These are phyloP conservation scores for Serendipita indica DNA, from an alignment of 768 basidiomycete genomes.

Conservation along the genomic window DNA sequence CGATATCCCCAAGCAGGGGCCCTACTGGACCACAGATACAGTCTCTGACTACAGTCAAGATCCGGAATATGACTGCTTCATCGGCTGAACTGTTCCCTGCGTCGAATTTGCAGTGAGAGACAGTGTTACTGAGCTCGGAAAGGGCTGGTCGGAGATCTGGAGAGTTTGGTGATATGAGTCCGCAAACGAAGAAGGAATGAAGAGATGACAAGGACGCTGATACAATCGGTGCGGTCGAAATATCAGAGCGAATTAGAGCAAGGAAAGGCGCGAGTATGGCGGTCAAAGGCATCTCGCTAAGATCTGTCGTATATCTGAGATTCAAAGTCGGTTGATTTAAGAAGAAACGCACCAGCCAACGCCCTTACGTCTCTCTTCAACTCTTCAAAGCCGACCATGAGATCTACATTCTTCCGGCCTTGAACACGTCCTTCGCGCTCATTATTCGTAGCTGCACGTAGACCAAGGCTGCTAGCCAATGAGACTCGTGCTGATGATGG, in stretches of 20 bases:
- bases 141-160: constrained; percentile 49
- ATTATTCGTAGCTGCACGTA: constrained; percentile 25
- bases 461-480: constrained; percentile 58
- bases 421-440: constrained; percentile 31
- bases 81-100: constrained; percentile 95
- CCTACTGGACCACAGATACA: constrained; percentile 59
- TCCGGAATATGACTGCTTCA: constrained; percentile 85
- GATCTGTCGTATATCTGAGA: constrained; percentile 30
- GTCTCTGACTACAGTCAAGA: constrained; percentile 78
- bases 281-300: constrained; percentile 41
- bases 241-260: constrained; percentile 78
- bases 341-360: constrained; percentile 27
- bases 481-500: constrained; percentile 42
- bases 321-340: constrained; percentile 5
- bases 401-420: constrained; percentile 56
- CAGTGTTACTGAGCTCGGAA: constrained; percentile 69
- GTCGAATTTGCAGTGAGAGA: constrained; percentile 96
- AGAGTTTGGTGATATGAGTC: constrained; percentile 47
- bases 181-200: constrained; percentile 74
- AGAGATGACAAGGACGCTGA: constrained; percentile 82
- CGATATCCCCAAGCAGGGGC: constrained; percentile 68
- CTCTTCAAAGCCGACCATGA: constrained; percentile 82
- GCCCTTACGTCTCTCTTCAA: constrained; percentile 62
- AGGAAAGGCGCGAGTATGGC: constrained; percentile 77
- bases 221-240: constrained; percentile 94